Evolutionary conservation across 257 asterid genomes (phyloP).

Genomic region (Petunia secreta): DNA sequence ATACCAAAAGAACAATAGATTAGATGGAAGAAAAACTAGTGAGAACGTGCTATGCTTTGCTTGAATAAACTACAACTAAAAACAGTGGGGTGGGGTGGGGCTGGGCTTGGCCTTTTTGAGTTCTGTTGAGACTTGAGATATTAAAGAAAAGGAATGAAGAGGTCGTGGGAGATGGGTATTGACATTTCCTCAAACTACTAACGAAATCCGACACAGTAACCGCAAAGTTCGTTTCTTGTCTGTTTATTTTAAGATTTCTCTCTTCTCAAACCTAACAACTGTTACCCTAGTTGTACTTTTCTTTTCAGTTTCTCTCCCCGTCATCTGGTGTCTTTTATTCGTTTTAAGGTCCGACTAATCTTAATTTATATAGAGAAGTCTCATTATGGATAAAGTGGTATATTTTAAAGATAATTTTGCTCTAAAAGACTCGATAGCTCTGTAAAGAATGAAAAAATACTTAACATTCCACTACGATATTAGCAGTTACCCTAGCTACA

Average conservation of each 20-base stretch:
- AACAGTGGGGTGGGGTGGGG: no score
- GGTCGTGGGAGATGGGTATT: constrained; percentile 50
- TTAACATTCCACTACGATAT: no score
- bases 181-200: constrained; percentile 29
- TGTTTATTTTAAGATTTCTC: constrained; percentile 29
- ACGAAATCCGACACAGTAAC: constrained; percentile 43
- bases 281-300: constrained; percentile 22
- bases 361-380: no score
- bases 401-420: no score
- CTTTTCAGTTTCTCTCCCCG: no score
- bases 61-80: not conserved
- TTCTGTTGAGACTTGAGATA: constrained; percentile 30
- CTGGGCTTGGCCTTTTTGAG: not conserved
- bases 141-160: constrained; percentile 39
- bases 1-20: not conserved
- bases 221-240: constrained; percentile 42
- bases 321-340: no score
- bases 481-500: no score
- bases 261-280: constrained; percentile 34
- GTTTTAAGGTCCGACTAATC: no score
- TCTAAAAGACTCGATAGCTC: no score
- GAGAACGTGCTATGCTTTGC: constrained; percentile 53
- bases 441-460: no score
- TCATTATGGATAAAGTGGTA: no score
- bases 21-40: constrained; percentile 25